Base-by-base conservation (phyloP, 306 rosid genomes). In the Begonia masoniana region DNA sequence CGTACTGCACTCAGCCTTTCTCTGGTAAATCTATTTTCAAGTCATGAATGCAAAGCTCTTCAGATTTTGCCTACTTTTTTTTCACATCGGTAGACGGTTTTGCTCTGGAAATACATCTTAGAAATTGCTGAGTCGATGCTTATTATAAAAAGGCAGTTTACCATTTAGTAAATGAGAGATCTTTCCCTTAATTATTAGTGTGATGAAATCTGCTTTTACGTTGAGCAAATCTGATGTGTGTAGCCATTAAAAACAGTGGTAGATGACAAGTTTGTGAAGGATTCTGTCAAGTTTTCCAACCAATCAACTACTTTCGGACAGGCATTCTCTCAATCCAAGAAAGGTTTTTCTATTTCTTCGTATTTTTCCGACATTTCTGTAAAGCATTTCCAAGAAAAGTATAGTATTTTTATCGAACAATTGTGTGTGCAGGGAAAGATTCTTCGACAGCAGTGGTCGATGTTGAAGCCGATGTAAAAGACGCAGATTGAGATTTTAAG, bases 1-100 rank as follows among this genome's bases (percentile, higher is more conserved):
- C 99, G 5, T 91, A 68, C 66, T 86, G 99, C 41, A 83, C 77
- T 55, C 94, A 91, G 57, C 99, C 99, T 59, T 91, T 83, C 74
- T 81, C 96, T 36, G 94, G 99, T 83, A 75, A 64, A 59, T 19
- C 36, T 26, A 24, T 24, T n/a, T n/a, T n/a, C n/a, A n/a, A n/a
- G n/a, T n/a, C n/a, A n/a, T n/a, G n/a, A n/a, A n/a, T n/a, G n/a
- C n/a, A n/a, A 17, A 17, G 24, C 2, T 21, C 4, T 21, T 1
- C 2, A 21, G 24, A 21, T 21, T 21, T 21, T 2, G 24, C 4
- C 24, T 21, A 21, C 24, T 21, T 21, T 21, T 21, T 21, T 21
- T 21, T 21, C 24, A 1, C 19, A 17, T 17, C 1, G 19, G 19
- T 17, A 17, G 19, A 17, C 19, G 19, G 19, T 17, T 17, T 17